Base-by-base conservation (phyloP, 2,329 filamentous ascomycete genomes). In the Pleomassaria siparia region DNA sequence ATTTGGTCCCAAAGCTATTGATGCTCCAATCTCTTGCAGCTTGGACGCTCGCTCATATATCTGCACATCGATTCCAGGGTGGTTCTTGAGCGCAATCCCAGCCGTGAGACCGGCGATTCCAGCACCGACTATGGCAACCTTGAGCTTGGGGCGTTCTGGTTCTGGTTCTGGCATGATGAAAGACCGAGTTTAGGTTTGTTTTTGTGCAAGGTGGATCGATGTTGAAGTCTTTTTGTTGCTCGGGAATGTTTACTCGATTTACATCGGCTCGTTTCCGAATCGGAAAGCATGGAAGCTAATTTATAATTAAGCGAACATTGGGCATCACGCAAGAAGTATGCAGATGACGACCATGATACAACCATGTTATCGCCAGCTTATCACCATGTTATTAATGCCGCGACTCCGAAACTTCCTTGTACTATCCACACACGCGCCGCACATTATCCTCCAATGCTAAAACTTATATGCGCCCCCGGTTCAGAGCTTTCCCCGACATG, bases 31-130 rank as follows among this genome's bases (percentile, higher is more conserved):
- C 46, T 72, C 71, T 42, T 59, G 62, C 25, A 74, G 50, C 48
- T 66, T 50, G 1, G 50, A 56, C 2, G 70, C 69, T 42, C 62
- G 59, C 41, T 73, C 72, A 40, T 69, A 74, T 12, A 74, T 50
- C 36, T 61, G 59, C 8, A 70, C 62, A 40, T 67, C 56, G 32
- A 70, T 62, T 18, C 55, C 42, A 8, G 67, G 55, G 30, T 60
- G 63, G 20, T 62, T 46, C 7, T 53, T 50, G 0, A 72, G 55
- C 2, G 66, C 69, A 37, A 74, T 70, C 2, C 70, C 67, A 3
- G 67, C 60, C 1, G 66, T 66, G 16, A 75, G 63, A 7, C 72
- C 72, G 8, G 70, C 70, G 25, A 74, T 69, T 6, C 72, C 72
- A 21, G 60, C 66, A 13, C 72, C 72, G 16, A 69, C 53, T 25